These are phyloP conservation scores for Arthroderma sp. DNA, from an alignment of 2,329 filamentous ascomycete species.

Conservation along the genomic window DNA sequence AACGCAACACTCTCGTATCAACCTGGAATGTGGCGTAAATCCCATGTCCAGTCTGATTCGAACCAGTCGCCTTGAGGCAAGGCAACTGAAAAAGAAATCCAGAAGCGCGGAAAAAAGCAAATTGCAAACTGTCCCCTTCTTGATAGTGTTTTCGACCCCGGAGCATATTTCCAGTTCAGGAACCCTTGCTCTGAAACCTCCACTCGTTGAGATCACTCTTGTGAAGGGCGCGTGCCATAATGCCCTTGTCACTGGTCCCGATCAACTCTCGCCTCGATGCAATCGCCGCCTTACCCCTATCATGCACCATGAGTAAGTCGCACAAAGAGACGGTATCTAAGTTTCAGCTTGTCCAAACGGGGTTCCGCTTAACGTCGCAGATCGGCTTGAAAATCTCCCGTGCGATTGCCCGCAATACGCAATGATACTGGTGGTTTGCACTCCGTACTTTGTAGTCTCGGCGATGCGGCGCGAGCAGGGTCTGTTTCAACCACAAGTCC, in stretches of 20 bases:
- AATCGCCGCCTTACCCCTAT: neutral
- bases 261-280: neutral
- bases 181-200: slow-evolving; percentile 2
- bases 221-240: neutral
- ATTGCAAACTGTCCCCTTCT: neutral
- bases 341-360: neutral
- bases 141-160: neutral
- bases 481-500: neutral
- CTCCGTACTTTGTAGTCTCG: too few relatives aligned
- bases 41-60: neutral
- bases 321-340: neutral
- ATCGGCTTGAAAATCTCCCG: neutral
- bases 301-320: neutral
- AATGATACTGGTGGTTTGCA: neutral
- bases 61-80: neutral
- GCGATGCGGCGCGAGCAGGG: neutral
- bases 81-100: neutral
- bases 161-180: slow-evolving; percentile 3
- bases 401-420: neutral
- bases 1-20: neutral
- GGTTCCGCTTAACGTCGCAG: neutral
- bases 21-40: neutral
- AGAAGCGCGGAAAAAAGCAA: neutral
- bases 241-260: neutral
- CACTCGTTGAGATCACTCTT: neutral